Conservation (phyloP, 257 asterid species). For the Nemophila menziesii region DNA sequence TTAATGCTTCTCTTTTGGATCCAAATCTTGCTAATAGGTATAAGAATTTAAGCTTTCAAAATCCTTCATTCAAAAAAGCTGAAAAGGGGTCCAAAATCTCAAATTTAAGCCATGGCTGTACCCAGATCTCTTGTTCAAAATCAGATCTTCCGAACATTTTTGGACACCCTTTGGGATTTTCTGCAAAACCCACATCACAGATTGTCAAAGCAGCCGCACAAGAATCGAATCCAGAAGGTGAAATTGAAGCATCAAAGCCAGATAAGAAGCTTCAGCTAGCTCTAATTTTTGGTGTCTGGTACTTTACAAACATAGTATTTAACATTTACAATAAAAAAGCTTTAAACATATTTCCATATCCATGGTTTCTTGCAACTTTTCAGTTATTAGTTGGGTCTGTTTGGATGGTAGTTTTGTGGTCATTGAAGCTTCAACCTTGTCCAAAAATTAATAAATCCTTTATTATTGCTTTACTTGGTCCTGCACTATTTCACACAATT, state of each 20-base stretch:
- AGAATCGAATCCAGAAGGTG: slow-evolving; percentile 55
- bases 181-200: slow-evolving; percentile 26
- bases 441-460: slow-evolving; percentile 73
- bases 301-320: slow-evolving; percentile 78
- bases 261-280: slow-evolving; percentile 46
- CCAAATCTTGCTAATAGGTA: slow-evolving; percentile 27
- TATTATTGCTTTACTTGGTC: slow-evolving; percentile 77
- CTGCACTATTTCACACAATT: slow-evolving; percentile 81
- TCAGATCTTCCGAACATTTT: slow-evolving; percentile 20
- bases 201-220: slow-evolving; percentile 38
- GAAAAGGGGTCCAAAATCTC: slow-evolving; percentile 5
- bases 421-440: slow-evolving; percentile 56
- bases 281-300: slow-evolving; percentile 83
- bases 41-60: slow-evolving; percentile 8
- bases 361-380: slow-evolving; percentile 92
- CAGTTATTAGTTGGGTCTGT: slow-evolving; percentile 75
- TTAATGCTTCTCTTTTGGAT: slow-evolving; percentile 21
- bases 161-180: slow-evolving; percentile 27
- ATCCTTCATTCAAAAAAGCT: slow-evolving; percentile 7
- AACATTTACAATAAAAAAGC: slow-evolving; percentile 77
- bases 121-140: slow-evolving; percentile 40
- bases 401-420: slow-evolving; percentile 81
- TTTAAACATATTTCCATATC: slow-evolving; percentile 69
- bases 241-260: slow-evolving; percentile 35
- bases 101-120: slow-evolving; percentile 11